phyloP scores from a whole-genome alignment of 805 yeast species.

The Zygosaccharomyces pseudorouxii region DNA sequence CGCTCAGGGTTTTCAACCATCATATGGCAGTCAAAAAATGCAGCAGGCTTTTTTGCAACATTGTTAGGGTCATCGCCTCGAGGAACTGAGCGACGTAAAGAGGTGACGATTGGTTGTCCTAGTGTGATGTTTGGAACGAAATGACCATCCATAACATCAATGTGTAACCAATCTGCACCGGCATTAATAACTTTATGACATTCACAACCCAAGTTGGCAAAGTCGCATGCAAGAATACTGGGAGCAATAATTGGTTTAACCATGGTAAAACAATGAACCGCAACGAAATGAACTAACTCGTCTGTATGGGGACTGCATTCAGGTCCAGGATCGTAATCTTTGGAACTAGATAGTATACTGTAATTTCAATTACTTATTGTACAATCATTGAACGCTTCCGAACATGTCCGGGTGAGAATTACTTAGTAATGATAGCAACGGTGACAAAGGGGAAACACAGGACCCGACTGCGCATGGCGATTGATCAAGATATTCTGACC shows the following conservation, averaged over 20 bases:
- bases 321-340: neutral
- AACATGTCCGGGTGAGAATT: conserved; percentile 4
- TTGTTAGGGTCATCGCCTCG: conserved; percentile 43
- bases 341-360: too few species aligned
- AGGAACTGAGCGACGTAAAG: conserved; percentile 75
- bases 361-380: neutral
- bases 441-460: neutral
- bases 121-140: conserved; percentile 94
- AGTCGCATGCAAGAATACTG: conserved; percentile 87
- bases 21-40: conserved; percentile 93
- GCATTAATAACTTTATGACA: conserved; percentile 74
- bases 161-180: conserved; percentile 95
- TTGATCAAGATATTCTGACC: too few species aligned
- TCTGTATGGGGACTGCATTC: neutral
- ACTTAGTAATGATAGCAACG: neutral
- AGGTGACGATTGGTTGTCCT: conserved; percentile 84
- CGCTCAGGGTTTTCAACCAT: conserved; percentile 90
- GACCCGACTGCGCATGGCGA: neutral
- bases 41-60: conserved; percentile 37
- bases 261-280: conserved; percentile 40
- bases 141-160: conserved; percentile 98
- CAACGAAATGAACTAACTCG: neutral
- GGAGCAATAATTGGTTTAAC: conserved; percentile 88
- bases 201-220: conserved; percentile 82
- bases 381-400: neutral